These are phyloP conservation scores for Emmonsiellopsis sp. DNA, from an alignment of 2,329 filamentous ascomycete genomes.

Conservation along the genomic window DNA sequence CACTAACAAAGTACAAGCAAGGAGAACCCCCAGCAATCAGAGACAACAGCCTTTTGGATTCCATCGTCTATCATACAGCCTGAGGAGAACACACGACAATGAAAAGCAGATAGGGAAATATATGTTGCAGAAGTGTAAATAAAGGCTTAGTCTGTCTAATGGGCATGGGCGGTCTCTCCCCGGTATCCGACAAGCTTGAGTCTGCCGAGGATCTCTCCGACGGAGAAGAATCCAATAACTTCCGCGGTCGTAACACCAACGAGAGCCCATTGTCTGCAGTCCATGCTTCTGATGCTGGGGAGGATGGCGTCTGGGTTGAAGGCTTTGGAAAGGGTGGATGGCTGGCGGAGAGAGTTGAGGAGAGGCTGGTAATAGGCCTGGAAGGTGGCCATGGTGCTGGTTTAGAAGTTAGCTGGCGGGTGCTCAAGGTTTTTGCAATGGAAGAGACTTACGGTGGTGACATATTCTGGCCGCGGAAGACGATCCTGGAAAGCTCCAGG, in stretches of 20 bases:
- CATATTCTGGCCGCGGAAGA: slow-evolving; percentile 87
- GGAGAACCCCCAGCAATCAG: slow-evolving; percentile 15
- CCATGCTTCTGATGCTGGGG: slow-evolving; percentile 58
- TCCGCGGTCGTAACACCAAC: slow-evolving; percentile 76
- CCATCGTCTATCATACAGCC: slow-evolving; percentile 41
- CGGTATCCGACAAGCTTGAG: slow-evolving; percentile 93
- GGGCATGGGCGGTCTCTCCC: slow-evolving; percentile 50
- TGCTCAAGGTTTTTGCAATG: neutral
- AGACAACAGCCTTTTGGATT: slow-evolving; percentile 33
- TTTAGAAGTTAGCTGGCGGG: slow-evolving; percentile 7
- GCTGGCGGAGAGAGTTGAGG: slow-evolving; percentile 63
- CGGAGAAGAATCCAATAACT: slow-evolving; percentile 90
- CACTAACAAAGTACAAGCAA: neutral
- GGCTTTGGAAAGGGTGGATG: slow-evolving; percentile 44
- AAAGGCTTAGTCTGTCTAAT: slow-evolving; percentile 13
- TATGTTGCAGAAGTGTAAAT: slow-evolving; percentile 8
- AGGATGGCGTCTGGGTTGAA: slow-evolving; percentile 14
- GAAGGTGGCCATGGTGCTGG: slow-evolving; percentile 71
- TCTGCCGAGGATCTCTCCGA: slow-evolving; percentile 92
- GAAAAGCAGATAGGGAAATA: slow-evolving; percentile 21
- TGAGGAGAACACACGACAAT: slow-evolving; percentile 26
- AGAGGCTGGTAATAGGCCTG: slow-evolving; percentile 76
- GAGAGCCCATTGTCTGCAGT: slow-evolving; percentile 59
- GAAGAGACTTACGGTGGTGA: slow-evolving; percentile 69
- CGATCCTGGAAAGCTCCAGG: slow-evolving; percentile 77